These are phyloP conservation scores for Populus hybrid DNA, from an alignment of 441 rosid genomes.

Conservation along the genomic window DNA sequence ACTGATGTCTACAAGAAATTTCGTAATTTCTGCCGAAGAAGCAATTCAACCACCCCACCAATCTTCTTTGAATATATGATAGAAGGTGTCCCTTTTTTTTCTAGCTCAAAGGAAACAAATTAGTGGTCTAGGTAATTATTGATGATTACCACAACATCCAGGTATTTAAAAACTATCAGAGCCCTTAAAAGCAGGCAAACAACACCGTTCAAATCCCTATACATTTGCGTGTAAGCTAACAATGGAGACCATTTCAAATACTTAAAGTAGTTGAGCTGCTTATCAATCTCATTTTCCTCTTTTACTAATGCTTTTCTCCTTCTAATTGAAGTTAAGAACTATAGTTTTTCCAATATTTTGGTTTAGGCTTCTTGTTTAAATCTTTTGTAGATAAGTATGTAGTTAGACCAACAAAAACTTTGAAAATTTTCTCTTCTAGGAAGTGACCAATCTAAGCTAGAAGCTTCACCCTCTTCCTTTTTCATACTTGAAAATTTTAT, in stretches of 20 bases:
- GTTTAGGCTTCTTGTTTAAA: background rate
- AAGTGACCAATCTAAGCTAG: background rate
- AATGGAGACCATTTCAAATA: constrained; percentile 20
- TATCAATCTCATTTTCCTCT: constrained; percentile 5
- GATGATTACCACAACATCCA: background rate
- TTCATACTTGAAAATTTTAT: background rate
- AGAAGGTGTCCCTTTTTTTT: background rate
- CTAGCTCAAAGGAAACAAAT: background rate
- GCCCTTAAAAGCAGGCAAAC: background rate
- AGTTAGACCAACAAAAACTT: constrained; percentile 30
- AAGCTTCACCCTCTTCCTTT: background rate
- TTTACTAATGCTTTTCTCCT: background rate
- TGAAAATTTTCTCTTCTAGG: background rate
- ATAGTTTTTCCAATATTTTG: background rate
- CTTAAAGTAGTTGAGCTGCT: constrained; percentile 39
- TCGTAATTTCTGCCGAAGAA: background rate
- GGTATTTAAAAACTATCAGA: background rate
- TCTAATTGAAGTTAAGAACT: background rate
- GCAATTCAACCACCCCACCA: background rate
- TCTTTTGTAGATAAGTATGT: background rate
- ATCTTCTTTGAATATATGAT: background rate
- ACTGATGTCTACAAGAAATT: background rate
- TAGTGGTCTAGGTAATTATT: background rate
- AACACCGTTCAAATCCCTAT: constrained; percentile 12
- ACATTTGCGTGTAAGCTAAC: constrained; percentile 28